Evolutionary conservation across 2,329 filamentous ascomycete species (phyloP).

Genomic region (Ophiocordyceps camponoti-floridani): DNA sequence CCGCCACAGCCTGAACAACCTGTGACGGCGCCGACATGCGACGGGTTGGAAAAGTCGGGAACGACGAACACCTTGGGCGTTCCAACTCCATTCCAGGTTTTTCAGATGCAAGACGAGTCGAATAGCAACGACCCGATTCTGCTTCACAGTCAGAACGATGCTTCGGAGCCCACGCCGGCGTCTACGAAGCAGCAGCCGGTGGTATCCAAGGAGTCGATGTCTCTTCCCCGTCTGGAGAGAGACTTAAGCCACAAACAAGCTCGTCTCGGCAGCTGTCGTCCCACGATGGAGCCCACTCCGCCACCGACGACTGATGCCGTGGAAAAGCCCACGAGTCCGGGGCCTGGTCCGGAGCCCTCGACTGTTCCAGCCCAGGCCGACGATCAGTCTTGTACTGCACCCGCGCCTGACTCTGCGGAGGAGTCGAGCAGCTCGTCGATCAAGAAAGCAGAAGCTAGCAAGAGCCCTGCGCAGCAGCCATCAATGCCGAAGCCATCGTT

Average conservation of each 20-base stretch:
- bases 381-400: neutral
- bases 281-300: constrained; percentile 15
- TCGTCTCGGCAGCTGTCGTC: constrained; percentile 5
- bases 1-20: constrained; percentile 22
- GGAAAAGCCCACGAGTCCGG: constrained; percentile 14
- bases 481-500: constrained; percentile 1
- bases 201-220: constrained; percentile 1
- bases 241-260: constrained; percentile 7
- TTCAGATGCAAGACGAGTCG: constrained; percentile 18
- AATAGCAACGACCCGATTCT: constrained; percentile 17
- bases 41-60: constrained; percentile 9
- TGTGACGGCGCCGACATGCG: constrained; percentile 9
- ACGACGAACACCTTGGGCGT: constrained; percentile 16
- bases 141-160: constrained; percentile 15
- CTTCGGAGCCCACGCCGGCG: constrained; percentile 3
- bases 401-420: neutral
- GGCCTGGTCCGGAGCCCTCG: neutral
- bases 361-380: neutral
- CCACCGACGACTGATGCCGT: constrained; percentile 19
- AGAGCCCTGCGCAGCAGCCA: neutral
- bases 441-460: neutral
- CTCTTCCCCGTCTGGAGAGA: constrained; percentile 7
- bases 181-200: constrained; percentile 2
- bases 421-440: neutral
- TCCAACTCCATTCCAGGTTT: constrained; percentile 21